Conservation (phyloP, 2,329 filamentous ascomycete genomes). For the Botrytis elliptica region DNA sequence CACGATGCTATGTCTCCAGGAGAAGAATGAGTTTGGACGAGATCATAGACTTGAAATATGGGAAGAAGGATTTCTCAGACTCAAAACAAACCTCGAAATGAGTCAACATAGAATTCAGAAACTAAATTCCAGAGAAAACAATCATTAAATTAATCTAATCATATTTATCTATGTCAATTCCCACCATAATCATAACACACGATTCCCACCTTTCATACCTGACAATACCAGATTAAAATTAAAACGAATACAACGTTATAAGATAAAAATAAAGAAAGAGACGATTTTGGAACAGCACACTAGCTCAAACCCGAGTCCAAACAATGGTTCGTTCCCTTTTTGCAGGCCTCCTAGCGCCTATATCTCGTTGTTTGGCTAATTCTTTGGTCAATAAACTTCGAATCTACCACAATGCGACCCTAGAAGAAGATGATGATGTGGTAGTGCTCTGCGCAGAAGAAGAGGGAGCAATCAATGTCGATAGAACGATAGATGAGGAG, state of each 20-base stretch:
- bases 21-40: neutral
- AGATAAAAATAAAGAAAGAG: neutral
- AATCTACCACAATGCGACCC: neutral
- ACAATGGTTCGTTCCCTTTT: neutral
- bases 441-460: neutral
- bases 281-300: neutral
- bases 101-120: neutral
- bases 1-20: neutral
- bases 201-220: neutral
- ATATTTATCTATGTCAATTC: constrained; percentile 8
- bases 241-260: neutral
- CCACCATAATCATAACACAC: neutral
- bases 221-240: neutral
- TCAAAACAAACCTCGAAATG: neutral
- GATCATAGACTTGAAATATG: neutral
- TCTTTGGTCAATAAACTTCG: neutral
- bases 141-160: constrained; percentile 5
- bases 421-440: neutral
- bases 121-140: neutral
- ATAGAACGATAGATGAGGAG: neutral
- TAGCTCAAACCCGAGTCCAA: neutral
- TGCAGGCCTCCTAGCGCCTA: no score
- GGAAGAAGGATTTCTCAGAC: neutral
- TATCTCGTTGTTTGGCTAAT: neutral
- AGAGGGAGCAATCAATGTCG: neutral